phyloP scores from a whole-genome alignment of 2,329 filamentous ascomycete genomes.

The Proliferodiscus dingleyae region DNA sequence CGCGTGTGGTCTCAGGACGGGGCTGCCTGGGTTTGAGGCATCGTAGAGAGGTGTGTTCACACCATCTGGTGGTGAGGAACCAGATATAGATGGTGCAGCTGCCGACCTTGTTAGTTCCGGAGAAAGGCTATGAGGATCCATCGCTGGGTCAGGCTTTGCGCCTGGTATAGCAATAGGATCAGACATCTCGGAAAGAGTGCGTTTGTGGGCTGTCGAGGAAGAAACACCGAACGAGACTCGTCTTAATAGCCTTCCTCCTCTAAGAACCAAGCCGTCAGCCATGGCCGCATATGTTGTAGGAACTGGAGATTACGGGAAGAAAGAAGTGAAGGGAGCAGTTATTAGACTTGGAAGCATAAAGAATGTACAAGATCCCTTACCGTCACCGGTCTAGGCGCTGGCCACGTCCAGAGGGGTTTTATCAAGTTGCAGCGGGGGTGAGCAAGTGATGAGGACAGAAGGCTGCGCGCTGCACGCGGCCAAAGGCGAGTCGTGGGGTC shows the following conservation, averaged over 20 bases:
- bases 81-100: constrained; percentile 36
- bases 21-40: constrained; percentile 42
- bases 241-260: constrained; percentile 37
- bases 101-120: constrained; percentile 17
- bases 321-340: neutral
- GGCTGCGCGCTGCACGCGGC: neutral
- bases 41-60: constrained; percentile 49
- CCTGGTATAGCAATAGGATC: constrained; percentile 36
- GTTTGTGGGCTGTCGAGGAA: constrained; percentile 33
- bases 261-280: constrained; percentile 41
- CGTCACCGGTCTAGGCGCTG: neutral
- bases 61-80: constrained; percentile 42
- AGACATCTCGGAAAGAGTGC: constrained; percentile 41
- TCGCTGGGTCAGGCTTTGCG: constrained; percentile 18
- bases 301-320: neutral
- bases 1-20: constrained; percentile 54
- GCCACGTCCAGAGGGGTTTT: neutral
- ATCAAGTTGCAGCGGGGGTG: constrained; percentile 1
- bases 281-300: constrained; percentile 21
- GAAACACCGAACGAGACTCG: constrained; percentile 38
- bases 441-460: constrained; percentile 3
- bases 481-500: neutral
- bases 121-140: constrained; percentile 17
- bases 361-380: neutral
- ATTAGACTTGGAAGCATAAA: neutral